phyloP scores from a whole-genome alignment of 1,139 yeast genomes.

The Lodderomyces margitis region DNA sequence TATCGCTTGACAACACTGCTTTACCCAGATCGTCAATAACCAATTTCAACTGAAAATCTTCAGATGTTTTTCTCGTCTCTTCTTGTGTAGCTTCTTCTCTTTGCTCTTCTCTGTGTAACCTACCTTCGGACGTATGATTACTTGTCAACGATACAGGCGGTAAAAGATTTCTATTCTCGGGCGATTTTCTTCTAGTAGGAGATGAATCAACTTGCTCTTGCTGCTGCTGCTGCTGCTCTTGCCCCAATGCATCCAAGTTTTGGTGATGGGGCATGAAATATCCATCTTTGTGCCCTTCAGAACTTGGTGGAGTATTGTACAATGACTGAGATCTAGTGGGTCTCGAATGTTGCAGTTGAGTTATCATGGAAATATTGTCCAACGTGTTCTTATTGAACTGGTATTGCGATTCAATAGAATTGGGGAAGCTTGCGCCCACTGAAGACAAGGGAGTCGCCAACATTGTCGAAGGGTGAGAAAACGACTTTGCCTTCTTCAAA shows the following conservation, averaged over 20 bases:
- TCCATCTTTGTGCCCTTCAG: conserved; percentile 5
- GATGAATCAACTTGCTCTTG: conserved; percentile 5
- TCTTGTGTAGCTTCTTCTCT: too few relatives aligned
- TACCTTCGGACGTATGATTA: too few relatives aligned
- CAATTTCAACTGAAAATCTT: conserved; percentile 34
- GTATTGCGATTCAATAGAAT: conserved; percentile 12
- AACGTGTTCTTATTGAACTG: conserved; percentile 33
- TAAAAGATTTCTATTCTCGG: conserved; percentile 21
- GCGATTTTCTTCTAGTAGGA: conserved; percentile 2
- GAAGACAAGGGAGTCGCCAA: conserved; percentile 25
- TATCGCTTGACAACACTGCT: conserved; percentile 36
- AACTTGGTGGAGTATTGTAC: conserved; percentile 22
- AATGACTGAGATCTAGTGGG: conserved; percentile 5
- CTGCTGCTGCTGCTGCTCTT: not conserved
- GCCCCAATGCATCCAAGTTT: not conserved
- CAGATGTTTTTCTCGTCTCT: conserved; percentile 9
- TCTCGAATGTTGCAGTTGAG: conserved; percentile 10
- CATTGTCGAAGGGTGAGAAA: conserved; percentile 10
- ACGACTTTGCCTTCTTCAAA: conserved; percentile 13
- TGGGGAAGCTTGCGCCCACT: conserved; percentile 15
- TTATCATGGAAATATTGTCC: conserved; percentile 30
- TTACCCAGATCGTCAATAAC: conserved; percentile 48
- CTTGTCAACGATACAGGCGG: conserved; percentile 29
- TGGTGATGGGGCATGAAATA: conserved; percentile 9
- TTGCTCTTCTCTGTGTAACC: not conserved